These are phyloP conservation scores for Pneumocystis wakefieldiae DNA, from an alignment of 1,139 yeast genomes.

Conservation along the genomic window DNA sequence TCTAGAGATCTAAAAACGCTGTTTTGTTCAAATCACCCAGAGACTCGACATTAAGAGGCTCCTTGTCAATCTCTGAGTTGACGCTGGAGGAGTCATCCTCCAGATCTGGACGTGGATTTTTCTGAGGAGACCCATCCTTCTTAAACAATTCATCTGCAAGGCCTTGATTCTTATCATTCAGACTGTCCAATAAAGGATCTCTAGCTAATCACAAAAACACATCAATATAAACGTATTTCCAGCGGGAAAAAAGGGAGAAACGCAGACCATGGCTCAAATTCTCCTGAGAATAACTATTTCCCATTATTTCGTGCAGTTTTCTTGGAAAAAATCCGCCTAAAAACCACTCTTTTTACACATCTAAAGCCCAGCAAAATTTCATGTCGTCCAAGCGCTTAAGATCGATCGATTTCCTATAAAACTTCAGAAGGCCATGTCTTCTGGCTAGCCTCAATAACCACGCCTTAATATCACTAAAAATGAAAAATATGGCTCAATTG, in stretches of 20 bases:
- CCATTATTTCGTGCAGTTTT: neutral
- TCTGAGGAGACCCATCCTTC: neutral
- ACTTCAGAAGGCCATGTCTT: too few species aligned
- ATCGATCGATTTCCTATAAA: too few species aligned
- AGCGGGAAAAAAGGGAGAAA: neutral
- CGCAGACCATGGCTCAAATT: neutral
- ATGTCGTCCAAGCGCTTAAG: too few species aligned
- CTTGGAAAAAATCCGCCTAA: too few species aligned
- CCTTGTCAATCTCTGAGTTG: neutral
- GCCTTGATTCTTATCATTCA: neutral
- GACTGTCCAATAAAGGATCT: neutral
- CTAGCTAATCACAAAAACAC: neutral
- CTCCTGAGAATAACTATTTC: neutral
- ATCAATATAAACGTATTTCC: neutral
- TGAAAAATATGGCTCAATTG: too few species aligned
- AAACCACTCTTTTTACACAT: too few species aligned
- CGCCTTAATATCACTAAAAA: too few species aligned
- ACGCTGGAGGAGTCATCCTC: neutral
- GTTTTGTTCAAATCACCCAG: neutral
- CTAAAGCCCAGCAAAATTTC: too few species aligned
- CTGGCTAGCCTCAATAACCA: too few species aligned
- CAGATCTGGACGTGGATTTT: neutral
- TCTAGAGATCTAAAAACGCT: neutral
- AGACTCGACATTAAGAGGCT: neutral
- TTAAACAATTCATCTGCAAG: neutral